phyloP scores from a whole-genome alignment of 495 filamentous ascomycete genomes.

The Parathielavia appendiculata region DNA sequence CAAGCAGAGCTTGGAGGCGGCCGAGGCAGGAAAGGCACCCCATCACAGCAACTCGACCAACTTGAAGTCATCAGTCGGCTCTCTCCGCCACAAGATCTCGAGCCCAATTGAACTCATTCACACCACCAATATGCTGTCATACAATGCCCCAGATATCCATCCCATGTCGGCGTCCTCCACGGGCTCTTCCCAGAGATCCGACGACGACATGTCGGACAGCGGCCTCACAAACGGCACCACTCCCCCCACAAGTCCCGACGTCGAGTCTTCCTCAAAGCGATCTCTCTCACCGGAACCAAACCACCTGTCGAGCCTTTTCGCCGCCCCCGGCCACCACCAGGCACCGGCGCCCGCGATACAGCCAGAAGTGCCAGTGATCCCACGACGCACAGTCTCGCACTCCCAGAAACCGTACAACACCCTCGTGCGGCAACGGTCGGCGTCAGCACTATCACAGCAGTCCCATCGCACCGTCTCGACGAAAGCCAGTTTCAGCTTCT shows the following conservation, averaged over 20 bases:
- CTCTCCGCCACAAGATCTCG: conserved; percentile 69
- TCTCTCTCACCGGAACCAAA: conserved; percentile 61
- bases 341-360: conserved; percentile 29
- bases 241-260: conserved; percentile 67
- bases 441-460: conserved; percentile 47
- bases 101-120: conserved; percentile 79
- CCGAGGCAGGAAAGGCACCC: conserved; percentile 30
- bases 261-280: conserved; percentile 56
- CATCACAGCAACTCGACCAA: conserved; percentile 43
- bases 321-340: conserved; percentile 42
- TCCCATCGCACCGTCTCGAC: conserved; percentile 39
- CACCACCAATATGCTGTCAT: conserved; percentile 92
- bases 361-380: conserved; percentile 57
- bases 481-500: conserved; percentile 44
- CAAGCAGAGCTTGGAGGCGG: conserved; percentile 41
- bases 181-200: conserved; percentile 51
- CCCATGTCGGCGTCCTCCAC: conserved; percentile 52
- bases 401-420: conserved; percentile 62
- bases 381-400: conserved; percentile 72
- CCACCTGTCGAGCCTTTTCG: conserved; percentile 79
- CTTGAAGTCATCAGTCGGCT: conserved; percentile 30
- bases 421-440: conserved; percentile 61
- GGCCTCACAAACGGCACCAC: conserved; percentile 54
- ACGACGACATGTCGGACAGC: conserved; percentile 54
- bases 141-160: conserved; percentile 79